phyloP scores from a whole-genome alignment of 2,329 filamentous ascomycete species.

The Verticillium nubilum region DNA sequence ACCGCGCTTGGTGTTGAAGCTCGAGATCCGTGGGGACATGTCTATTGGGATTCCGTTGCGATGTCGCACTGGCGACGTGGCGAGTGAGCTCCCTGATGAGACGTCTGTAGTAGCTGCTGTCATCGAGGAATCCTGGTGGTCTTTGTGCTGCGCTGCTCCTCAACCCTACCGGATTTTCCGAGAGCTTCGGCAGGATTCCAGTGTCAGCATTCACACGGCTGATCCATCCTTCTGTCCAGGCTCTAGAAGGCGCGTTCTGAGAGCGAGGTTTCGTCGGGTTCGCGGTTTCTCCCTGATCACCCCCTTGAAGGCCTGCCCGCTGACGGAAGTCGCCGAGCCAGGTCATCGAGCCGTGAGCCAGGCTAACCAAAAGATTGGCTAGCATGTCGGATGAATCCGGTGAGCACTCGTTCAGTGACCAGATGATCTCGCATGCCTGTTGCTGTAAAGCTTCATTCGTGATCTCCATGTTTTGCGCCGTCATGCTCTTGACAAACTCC shows the following conservation, averaged over 20 bases:
- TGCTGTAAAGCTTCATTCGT: constrained; percentile 55
- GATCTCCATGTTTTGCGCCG: constrained; percentile 51
- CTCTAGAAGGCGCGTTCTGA: background rate
- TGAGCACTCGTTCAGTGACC: constrained; percentile 47
- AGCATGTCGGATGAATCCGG: constrained; percentile 42
- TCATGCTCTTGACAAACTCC: constrained; percentile 45
- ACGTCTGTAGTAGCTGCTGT: constrained; percentile 55
- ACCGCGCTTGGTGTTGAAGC: constrained; percentile 58
- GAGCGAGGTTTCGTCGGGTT: background rate
- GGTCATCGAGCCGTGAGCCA: constrained; percentile 40
- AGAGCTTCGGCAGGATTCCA: background rate
- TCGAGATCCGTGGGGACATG: constrained; percentile 58
- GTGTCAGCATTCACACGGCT: background rate
- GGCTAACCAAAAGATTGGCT: constrained; percentile 50
- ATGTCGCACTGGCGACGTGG: constrained; percentile 48
- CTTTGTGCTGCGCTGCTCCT: background rate
- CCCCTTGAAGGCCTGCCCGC: background rate
- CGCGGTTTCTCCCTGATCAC: background rate
- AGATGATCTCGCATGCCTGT: constrained; percentile 53
- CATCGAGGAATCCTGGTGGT: constrained; percentile 44
- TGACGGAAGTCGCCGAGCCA: constrained; percentile 41
- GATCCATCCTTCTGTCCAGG: background rate
- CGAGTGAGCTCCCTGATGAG: constrained; percentile 47
- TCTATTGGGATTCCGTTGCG: constrained; percentile 53
- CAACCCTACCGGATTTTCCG: background rate